phyloP scores from a whole-genome alignment of 768 basidiomycete genomes.

The Hygrophoropsis aurantiaca region DNA sequence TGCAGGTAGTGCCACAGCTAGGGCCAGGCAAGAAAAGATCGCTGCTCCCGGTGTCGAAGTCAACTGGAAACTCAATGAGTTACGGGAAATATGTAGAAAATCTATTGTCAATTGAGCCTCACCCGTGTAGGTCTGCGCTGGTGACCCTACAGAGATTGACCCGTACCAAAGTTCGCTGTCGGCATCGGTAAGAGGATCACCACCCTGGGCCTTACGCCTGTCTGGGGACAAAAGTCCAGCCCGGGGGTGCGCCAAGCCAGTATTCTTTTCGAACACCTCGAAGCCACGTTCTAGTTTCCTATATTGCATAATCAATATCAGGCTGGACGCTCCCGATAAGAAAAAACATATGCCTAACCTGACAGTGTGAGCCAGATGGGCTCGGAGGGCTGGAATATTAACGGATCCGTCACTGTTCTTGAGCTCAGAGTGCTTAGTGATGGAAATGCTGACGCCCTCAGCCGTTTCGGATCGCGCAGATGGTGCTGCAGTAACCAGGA shows the following conservation, averaged over 20 bases:
- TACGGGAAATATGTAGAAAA: not conserved
- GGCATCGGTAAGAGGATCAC: conserved; percentile 1
- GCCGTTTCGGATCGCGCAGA: not conserved
- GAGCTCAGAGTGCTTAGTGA: not conserved
- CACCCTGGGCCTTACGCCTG: not conserved
- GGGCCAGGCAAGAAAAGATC: conserved; percentile 28
- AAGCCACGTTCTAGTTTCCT: conserved; percentile 1
- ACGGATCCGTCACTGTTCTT: conserved; percentile 4
- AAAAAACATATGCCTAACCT: conserved; percentile 13
- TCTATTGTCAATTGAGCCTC: not conserved
- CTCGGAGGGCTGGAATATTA: not conserved
- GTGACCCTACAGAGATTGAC: not conserved
- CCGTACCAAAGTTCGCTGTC: conserved; percentile 1
- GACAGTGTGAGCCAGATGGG: conserved; percentile 1
- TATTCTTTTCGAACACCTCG: conserved; percentile 1
- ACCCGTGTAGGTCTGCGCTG: not conserved
- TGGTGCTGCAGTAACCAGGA: conserved; percentile 11
- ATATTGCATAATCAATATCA: not conserved
- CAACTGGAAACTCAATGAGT: not conserved
- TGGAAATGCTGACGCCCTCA: conserved; percentile 6
- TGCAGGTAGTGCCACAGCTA: conserved; percentile 23
- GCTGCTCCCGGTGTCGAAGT: conserved; percentile 19
- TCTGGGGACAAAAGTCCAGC: too few species aligned
- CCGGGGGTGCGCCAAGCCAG: not conserved
- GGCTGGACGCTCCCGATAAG: not conserved